Percentiles rank a stretch among this genome's conserved stretches.
Evolutionary conservation across 1,139 yeast species (phyloP).

Genomic region (Wickerhamomyces sp.): DNA sequence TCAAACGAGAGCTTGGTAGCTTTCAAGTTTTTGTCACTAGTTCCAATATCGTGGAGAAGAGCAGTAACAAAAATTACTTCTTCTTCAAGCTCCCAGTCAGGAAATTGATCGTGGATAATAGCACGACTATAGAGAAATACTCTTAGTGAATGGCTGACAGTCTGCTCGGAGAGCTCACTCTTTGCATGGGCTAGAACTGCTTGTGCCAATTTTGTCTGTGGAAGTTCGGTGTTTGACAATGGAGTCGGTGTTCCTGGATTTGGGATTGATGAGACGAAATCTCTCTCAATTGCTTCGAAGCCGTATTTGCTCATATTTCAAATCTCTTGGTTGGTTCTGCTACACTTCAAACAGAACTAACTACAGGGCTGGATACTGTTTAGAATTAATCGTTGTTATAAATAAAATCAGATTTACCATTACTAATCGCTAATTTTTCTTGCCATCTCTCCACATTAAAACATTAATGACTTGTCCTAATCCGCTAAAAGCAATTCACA

Average conservation of each 20-base stretch:
- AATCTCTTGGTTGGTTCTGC: neutral
- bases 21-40: neutral
- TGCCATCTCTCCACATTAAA: too few species aligned
- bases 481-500: conserved; percentile 7
- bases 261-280: conserved; percentile 2
- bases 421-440: too few species aligned
- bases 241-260: conserved; percentile 1
- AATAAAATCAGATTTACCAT: too few species aligned
- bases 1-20: conserved; percentile 5
- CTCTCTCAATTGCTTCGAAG: conserved; percentile 4
- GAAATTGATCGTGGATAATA: conserved; percentile 5
- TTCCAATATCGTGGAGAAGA: conserved; percentile 5
- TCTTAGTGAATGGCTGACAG: conserved; percentile 4
- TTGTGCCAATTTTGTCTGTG: neutral
- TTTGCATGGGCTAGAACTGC: neutral
- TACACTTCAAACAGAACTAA: neutral
- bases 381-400: too few species aligned
- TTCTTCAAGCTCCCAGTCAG: conserved; percentile 2
- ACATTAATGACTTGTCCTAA: neutral
- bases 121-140: conserved; percentile 4
- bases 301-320: conserved; percentile 3
- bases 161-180: neutral
- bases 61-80: conserved; percentile 3
- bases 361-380: neutral
- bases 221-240: neutral